Evolutionary conservation across 129 eudicot species (phyloP).

Genomic region (Lactuca sativa): DNA sequence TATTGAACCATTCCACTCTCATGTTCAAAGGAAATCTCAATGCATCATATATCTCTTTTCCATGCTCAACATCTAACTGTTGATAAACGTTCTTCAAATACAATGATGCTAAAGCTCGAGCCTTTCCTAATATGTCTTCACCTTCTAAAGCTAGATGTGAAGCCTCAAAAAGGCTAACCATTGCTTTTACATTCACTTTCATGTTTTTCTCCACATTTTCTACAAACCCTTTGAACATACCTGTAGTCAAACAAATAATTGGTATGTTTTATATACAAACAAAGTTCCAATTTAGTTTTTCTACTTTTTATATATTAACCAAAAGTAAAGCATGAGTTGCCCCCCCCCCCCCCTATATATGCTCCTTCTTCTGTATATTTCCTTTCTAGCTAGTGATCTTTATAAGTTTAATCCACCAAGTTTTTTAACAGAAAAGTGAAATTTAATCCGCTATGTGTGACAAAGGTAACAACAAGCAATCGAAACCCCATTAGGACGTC

Average conservation of each 20-base stretch:
- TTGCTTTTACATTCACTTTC: slow-evolving; percentile 14
- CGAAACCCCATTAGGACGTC: too few relatives aligned
- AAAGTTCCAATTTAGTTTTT: too few relatives aligned
- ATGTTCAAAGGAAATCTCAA: slow-evolving; percentile 31
- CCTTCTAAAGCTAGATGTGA: slow-evolving; percentile 29
- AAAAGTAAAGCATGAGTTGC: too few relatives aligned
- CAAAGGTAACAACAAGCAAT: too few relatives aligned
- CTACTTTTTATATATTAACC: background rate
- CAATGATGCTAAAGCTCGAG: background rate
- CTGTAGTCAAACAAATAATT: background rate
- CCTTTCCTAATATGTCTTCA: slow-evolving; percentile 30
- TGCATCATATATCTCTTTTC: background rate
- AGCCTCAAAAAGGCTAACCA: slow-evolving; percentile 36
- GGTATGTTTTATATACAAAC: too few relatives aligned
- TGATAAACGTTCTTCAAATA: slow-evolving; percentile 3
- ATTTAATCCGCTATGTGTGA: too few relatives aligned
- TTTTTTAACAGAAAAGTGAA: too few relatives aligned
- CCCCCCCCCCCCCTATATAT: too few relatives aligned
- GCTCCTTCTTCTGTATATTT: too few relatives aligned
- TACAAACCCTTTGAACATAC: slow-evolving; percentile 18
- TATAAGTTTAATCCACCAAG: too few relatives aligned
- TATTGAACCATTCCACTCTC: slow-evolving; percentile 35
- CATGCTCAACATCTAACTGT: background rate
- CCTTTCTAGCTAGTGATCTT: too few relatives aligned
- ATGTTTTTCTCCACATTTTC: slow-evolving; percentile 4